phyloP scores from a whole-genome alignment of 2,329 filamentous ascomycete genomes.

The Colletotrichum godetiae region DNA sequence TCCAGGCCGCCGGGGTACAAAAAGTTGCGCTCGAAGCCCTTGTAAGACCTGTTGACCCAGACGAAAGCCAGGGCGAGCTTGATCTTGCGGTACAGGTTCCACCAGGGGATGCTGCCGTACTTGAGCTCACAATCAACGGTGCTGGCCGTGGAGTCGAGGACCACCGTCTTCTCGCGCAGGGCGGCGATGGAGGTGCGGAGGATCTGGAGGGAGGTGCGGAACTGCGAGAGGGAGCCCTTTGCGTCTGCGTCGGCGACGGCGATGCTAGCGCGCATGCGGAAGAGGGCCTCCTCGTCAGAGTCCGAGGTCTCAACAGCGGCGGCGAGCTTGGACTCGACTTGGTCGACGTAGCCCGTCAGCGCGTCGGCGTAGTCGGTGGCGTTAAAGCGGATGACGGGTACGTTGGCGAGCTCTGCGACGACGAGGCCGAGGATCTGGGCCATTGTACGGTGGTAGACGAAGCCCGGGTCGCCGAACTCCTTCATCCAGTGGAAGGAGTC shows the following conservation, averaged over 20 bases:
- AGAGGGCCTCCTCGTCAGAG: constrained; percentile 44
- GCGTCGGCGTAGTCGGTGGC: constrained; percentile 73
- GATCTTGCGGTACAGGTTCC: constrained; percentile 77
- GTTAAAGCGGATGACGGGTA: constrained; percentile 71
- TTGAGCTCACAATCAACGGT: constrained; percentile 55
- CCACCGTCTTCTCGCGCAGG: constrained; percentile 52
- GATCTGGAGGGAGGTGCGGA: constrained; percentile 51
- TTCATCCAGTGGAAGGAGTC: constrained; percentile 93
- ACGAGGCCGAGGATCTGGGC: constrained; percentile 74
- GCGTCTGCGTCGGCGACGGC: constrained; percentile 33
- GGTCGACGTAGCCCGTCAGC: constrained; percentile 62
- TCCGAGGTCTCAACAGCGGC: constrained; percentile 35
- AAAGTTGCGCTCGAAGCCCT: constrained; percentile 84
- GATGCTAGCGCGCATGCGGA: constrained; percentile 38
- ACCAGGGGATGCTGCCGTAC: constrained; percentile 75
- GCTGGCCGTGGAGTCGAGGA: constrained; percentile 59
- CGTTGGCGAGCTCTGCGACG: constrained; percentile 70
- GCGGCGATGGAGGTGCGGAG: constrained; percentile 51
- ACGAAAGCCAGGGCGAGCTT: constrained; percentile 73
- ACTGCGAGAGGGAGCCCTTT: constrained; percentile 50
- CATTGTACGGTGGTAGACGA: constrained; percentile 74
- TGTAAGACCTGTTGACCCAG: constrained; percentile 82
- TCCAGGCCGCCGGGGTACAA: constrained; percentile 82
- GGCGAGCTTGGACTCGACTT: constrained; percentile 62
- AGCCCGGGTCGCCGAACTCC: constrained; percentile 77